Base-by-base conservation (phyloP, 2,329 filamentous ascomycete species). In the Neofusicoccum ribis region DNA sequence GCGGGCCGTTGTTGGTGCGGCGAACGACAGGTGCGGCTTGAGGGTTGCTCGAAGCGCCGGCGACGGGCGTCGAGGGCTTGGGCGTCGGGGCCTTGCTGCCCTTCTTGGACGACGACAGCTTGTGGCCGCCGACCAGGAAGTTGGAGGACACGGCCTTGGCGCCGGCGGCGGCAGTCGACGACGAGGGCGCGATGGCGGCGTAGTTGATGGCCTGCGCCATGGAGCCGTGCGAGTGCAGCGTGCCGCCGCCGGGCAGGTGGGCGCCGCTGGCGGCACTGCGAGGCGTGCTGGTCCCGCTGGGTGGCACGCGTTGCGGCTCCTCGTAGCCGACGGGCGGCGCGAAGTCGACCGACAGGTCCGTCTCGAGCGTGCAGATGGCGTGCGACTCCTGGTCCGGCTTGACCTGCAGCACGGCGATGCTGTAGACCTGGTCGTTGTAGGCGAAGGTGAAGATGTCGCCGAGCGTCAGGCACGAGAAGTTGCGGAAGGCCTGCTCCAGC, bases 201-300 rank as follows among this genome's bases (percentile, higher is more conserved):
- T 98, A 99, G 82, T 97, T 97, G 82, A 99, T 98, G n/a, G 92
- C 88, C 72, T 97, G 92, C 0, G 95, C 93, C 95, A 99, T 99
- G 67, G 89, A 93, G 11, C 95, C 95, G 72, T 96, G 91, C 67
- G 84, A 88, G 77, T 96, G 93, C 27, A 97, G 78, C 15, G 90
- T 80, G 4, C 93, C 92, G 34, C 92, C 91, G 69, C 81, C 80
- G 1, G 86, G 82, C 7, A 90, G 27, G 89, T 14, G 23, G 1
- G 72, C 76, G 9, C 87, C 87, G 64, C 86, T 85, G 1, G 84
- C 82, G 3, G 79, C 82, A 72, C 90, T 95, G 59, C 89, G 83
- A 1, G 93, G 93, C 15, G 93, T 97, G 78, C 89, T 94, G 17
- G 92, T 93, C n/a, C 93, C 93, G 70, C 91, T 95, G 31, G 77